Evolutionary conservation across 345 rosid genomes (phyloP).

Genomic region (Conringia planisiliqua): DNA sequence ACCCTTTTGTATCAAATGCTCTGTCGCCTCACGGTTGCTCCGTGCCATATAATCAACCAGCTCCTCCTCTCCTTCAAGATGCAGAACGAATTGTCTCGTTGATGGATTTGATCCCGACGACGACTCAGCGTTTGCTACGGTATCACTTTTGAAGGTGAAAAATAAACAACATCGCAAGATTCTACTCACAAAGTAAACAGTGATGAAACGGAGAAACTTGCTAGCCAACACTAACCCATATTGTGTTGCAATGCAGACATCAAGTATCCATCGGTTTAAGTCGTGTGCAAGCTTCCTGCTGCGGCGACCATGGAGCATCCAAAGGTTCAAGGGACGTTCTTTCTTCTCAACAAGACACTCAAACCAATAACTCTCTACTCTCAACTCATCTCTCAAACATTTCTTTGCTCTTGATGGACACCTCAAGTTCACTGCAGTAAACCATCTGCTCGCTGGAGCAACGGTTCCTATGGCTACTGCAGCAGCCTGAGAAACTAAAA

Average conservation of each 20-base stretch:
- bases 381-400: slow-evolving; percentile 27
- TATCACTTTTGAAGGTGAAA: slow-evolving; percentile 18
- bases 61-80: slow-evolving; percentile 79
- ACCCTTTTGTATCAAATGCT: slow-evolving; percentile 53
- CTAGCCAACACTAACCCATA: slow-evolving; percentile 55
- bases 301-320: slow-evolving; percentile 29
- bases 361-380: slow-evolving; percentile 70
- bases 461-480: slow-evolving; percentile 66
- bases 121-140: slow-evolving; percentile 35
- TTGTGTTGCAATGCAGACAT: slow-evolving; percentile 51
- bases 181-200: slow-evolving; percentile 38
- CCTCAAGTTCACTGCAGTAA: slow-evolving; percentile 54
- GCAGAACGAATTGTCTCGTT: slow-evolving; percentile 54
- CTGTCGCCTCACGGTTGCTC: slow-evolving; percentile 56
- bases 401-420: slow-evolving; percentile 45
- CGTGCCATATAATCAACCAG: slow-evolving; percentile 55
- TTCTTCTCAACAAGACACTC: slow-evolving; percentile 54
- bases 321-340: slow-evolving; percentile 50
- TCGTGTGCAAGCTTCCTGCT: slow-evolving; percentile 51
- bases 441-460: slow-evolving; percentile 75
- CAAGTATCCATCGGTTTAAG: slow-evolving; percentile 33
- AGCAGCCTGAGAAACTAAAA: slow-evolving; percentile 53
- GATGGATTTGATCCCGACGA: slow-evolving; percentile 26
- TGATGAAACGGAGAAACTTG: slow-evolving; percentile 54
- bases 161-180: slow-evolving; percentile 29